Conservation (phyloP, 345 rosid species). For the Brassica nigra region DNA sequence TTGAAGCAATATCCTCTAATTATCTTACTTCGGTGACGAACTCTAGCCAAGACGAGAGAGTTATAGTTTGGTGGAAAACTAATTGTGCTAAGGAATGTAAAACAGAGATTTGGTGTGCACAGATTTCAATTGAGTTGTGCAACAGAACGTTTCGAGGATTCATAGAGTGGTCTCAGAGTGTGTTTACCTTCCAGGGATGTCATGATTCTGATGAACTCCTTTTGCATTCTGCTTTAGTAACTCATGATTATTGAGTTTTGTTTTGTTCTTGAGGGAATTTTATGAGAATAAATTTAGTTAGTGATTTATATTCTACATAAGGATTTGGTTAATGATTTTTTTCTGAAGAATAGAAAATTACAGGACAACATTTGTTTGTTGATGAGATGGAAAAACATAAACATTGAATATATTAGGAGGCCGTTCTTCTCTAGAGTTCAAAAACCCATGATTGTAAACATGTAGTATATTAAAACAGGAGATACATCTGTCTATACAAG, state of each 20-base stretch:
- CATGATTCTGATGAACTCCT: neutral
- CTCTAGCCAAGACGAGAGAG: neutral
- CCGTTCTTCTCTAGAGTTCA: neutral
- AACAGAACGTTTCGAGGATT: neutral
- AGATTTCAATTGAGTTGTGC: neutral
- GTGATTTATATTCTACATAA: neutral
- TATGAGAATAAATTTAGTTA: neutral
- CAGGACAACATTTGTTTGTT: neutral
- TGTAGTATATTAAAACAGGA: neutral
- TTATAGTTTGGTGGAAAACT: neutral
- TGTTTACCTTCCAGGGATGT: neutral
- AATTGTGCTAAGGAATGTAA: neutral
- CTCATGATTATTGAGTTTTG: neutral
- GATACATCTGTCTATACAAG: conserved; percentile 10
- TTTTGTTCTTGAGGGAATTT: neutral
- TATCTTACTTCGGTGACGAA: neutral
- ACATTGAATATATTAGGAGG: neutral
- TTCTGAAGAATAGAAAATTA: neutral
- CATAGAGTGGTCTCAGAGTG: neutral
- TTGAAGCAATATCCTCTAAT: neutral
- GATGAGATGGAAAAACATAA: neutral
- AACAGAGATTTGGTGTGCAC: neutral
- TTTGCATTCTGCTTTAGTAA: neutral
- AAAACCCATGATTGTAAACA: neutral
- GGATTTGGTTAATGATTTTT: too few species aligned